A percentile compares a stretch with the other conserved stretches of the same genome.
phyloP scores from a whole-genome alignment of 1,284 basidiomycete genomes.

The Xerocomus nothofagi region DNA sequence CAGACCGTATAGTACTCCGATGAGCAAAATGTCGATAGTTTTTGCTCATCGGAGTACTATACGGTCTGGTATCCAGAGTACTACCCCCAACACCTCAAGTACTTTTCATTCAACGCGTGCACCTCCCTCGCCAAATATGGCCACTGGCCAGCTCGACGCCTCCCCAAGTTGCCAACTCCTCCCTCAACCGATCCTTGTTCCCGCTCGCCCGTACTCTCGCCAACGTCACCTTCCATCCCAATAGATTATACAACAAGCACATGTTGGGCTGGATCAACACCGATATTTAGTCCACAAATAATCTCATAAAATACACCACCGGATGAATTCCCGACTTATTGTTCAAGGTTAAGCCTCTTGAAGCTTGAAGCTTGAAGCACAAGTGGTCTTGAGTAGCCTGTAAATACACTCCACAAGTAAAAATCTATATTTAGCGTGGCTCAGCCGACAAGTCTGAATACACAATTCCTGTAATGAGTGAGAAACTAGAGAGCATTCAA shows the following conservation, averaged over 20 bases:
- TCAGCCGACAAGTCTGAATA: conserved; percentile 15
- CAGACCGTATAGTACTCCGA: too few species aligned
- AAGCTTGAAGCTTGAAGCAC: too few species aligned
- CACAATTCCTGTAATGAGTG: background rate
- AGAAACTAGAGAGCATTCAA: conserved; percentile 5
- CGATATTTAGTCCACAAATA: conserved; percentile 47
- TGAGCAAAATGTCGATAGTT: too few species aligned
- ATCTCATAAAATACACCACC: background rate
- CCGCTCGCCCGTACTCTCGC: conserved; percentile 63
- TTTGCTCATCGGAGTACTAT: too few species aligned
- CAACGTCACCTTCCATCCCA: conserved; percentile 89
- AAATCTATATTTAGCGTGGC: conserved; percentile 10
- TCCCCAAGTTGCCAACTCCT: conserved; percentile 60
- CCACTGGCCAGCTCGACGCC: conserved; percentile 74
- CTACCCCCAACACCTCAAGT: conserved; percentile 44
- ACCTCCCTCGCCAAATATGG: conserved; percentile 79
- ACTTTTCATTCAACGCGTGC: conserved; percentile 78
- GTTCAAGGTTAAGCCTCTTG: conserved; percentile 1
- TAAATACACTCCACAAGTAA: conserved; percentile 4
- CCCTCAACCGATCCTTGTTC: conserved; percentile 48
- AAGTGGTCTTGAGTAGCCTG: background rate
- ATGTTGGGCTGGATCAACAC: conserved; percentile 94
- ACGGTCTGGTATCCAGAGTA: too few species aligned
- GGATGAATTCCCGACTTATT: background rate
- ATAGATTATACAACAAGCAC: conserved; percentile 88